Base-by-base conservation (phyloP, 2,329 filamentous ascomycete species). In the Pochonia chlamydosporia region DNA sequence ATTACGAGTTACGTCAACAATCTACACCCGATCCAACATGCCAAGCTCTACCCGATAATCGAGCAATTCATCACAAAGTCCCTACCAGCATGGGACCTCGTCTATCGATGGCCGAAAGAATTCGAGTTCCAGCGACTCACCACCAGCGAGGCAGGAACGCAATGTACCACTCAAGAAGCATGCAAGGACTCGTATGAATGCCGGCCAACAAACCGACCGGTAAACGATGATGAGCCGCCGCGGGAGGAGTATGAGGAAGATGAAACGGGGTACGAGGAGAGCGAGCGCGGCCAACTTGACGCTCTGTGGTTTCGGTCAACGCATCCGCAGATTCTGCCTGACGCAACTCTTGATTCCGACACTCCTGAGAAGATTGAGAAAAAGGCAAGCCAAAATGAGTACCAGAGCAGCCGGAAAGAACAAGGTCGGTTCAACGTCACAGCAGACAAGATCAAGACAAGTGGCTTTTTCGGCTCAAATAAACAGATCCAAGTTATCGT, bases 401-500 rank as follows among this genome's bases (percentile, higher is more conserved):
- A n/a, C n/a, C n/a, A n/a, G n/a, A n/a, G n/a, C n/a, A n/a, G n/a
- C n/a, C 26, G 26, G 2, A n/a, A 35, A 35, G 31, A 35, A 13
- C 13, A 35, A 11, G 14, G 16, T 35, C 10, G 13, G 26, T 35
- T 35, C 16, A 35, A n/a, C 7, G 1, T 35, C n/a, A 14, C 31
- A 13, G 14, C 1, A 5, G 1, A 59, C 59, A 5, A 47, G 23
- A 18, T 46, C 44, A 40, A 30, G 23, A 14, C 44, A 1, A 44
- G 51, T 1, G 56, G 56, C 2, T 70, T 66, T 51, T 63, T 64
- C 40, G 31, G 58, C 3, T 54, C 53, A 21, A 49, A 52, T 3
- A 47, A 57, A 7, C 63, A 62, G 3, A 62, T 85, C 0, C 83
- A 87, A 49, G 68, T 86, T 33, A 79, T 85, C 46, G 73, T 83